A percentile compares a stretch with the other conserved stretches of the same genome.
These are phyloP conservation scores for Spizellomyces sp. DNA, from an alignment of 192 early-diverging fungal species.

Conservation along the genomic window DNA sequence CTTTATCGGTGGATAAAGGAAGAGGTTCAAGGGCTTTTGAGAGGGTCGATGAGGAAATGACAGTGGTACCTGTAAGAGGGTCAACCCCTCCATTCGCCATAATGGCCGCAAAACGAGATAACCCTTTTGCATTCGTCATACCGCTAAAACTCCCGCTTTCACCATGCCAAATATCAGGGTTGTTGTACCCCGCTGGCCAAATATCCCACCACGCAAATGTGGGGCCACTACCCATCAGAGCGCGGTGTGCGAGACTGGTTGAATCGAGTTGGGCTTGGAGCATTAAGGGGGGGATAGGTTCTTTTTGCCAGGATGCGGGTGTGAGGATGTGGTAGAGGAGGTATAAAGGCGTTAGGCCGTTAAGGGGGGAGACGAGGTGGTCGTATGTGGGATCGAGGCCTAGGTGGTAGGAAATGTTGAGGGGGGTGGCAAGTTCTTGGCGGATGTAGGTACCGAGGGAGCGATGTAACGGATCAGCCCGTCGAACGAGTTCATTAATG, in stretches of 20 bases:
- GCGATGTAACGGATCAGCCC: conserved; percentile 59
- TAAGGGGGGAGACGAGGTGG: conserved; percentile 46
- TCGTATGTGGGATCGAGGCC: conserved; percentile 38
- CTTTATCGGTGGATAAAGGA: conserved; percentile 18
- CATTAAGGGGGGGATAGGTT: conserved; percentile 19
- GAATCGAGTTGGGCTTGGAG: conserved; percentile 38
- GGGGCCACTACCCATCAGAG: conserved; percentile 32
- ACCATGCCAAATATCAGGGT: conserved; percentile 27
- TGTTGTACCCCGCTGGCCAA: conserved; percentile 46
- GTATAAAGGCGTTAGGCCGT: conserved; percentile 47
- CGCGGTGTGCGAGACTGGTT: conserved; percentile 29
- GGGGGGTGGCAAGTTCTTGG: conserved; percentile 57
- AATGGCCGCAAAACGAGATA: conserved; percentile 62
- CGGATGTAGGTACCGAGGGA: conserved; percentile 62
- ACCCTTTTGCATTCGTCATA: conserved; percentile 57
- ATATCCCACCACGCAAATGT: conserved; percentile 31
- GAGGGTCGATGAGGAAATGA: conserved; percentile 36
- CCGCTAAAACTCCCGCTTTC: conserved; percentile 58
- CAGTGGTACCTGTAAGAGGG: conserved; percentile 31
- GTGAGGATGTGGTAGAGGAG: conserved; percentile 52
- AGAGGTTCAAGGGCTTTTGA: conserved; percentile 30
- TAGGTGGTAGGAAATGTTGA: conserved; percentile 61
- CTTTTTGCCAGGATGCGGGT: conserved; percentile 38
- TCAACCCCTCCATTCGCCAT: conserved; percentile 59
- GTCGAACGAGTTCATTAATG: conserved; percentile 70